Base-by-base conservation (phyloP, 148 eudicot genomes). In the Heliosperma pusillum region DNA sequence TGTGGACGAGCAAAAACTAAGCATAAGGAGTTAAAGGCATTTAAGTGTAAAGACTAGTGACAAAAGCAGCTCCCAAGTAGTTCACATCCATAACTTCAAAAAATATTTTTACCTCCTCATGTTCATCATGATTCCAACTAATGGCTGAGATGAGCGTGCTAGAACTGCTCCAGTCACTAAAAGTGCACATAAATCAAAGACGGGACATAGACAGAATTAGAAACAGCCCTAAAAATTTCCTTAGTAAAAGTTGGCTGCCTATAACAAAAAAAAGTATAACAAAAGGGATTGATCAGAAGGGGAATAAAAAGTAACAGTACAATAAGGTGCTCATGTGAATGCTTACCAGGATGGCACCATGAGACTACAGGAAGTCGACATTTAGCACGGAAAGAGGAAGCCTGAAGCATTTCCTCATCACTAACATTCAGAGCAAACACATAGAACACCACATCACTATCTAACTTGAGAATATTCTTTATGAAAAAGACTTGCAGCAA, bases 91-190 rank as follows among this genome's bases (percentile, higher is more conserved):
- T 58, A 53, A 68, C 13, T 65, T 26, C 15, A 27, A 20, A 59
- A 71, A 67, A 70, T 19, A 20, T 13, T 27, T 70, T 73, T 81
- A 95, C 99, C 97, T 96, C 82, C 99, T 87, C 97, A 90, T 90
- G 85, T 90, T 96, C 99, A 95, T 95, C 99, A 96, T 92, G 44
- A 96, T 88, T 69, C 99, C 99, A 81, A 96, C 99, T 76, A 96
- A 79, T 73, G 99, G 99, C 80, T 96, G 99, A 40, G 99, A 96
- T 71, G 99, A 96, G 72, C 99, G 89, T 56, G 99, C 99, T 70
- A 96, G 89, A 75, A 96, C 99, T 72, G 99, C 99, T 67, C 97
- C 97, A 71, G 83, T 92, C 61, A 63, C 99, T 96, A 79, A 57
- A 27, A 36, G 21, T 50, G 68, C 5, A 30, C 45, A 77, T 64